phyloP scores from a whole-genome alignment of 495 filamentous ascomycete species.

The Pseudevernia furfuracea region DNA sequence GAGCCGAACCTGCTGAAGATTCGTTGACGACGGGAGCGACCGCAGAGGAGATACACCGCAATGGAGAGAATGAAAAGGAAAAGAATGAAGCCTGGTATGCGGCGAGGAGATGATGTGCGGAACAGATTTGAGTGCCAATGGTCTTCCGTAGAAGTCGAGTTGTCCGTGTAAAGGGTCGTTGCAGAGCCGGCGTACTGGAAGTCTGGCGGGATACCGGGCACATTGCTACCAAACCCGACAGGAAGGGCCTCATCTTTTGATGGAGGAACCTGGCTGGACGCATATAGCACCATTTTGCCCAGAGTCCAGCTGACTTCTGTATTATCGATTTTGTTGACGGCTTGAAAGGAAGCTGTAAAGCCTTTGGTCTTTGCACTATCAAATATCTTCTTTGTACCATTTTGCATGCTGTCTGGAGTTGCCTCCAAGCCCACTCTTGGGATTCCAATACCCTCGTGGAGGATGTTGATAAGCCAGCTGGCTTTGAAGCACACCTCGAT shows the following conservation, averaged over 20 bases:
- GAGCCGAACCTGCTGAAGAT: slow-evolving; percentile 52
- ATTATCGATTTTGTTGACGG: slow-evolving; percentile 84
- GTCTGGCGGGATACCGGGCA: slow-evolving; percentile 56
- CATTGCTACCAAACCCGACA: slow-evolving; percentile 89
- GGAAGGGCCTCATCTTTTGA: slow-evolving; percentile 51
- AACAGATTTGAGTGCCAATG: slow-evolving; percentile 70
- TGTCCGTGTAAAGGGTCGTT: slow-evolving; percentile 30
- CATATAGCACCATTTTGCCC: slow-evolving; percentile 96
- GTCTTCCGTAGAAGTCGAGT: slow-evolving; percentile 39
- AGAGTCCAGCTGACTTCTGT: slow-evolving; percentile 98
- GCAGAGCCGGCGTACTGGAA: slow-evolving; percentile 74
- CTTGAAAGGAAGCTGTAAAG: slow-evolving; percentile 81
- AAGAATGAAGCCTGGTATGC: slow-evolving; percentile 65
- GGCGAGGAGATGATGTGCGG: slow-evolving; percentile 50
- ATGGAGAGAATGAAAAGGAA: slow-evolving; percentile 67
- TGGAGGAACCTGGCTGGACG: slow-evolving; percentile 74
- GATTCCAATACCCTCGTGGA: slow-evolving; percentile 92
- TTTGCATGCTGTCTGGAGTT: slow-evolving; percentile 41
- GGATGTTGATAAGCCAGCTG: slow-evolving; percentile 91
- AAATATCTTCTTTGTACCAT: slow-evolving; percentile 67
- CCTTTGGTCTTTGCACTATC: slow-evolving; percentile 67
- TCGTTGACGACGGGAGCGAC: slow-evolving; percentile 61
- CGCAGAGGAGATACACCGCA: slow-evolving; percentile 56
- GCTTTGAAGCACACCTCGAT: slow-evolving; percentile 94
- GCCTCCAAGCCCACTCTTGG: slow-evolving; percentile 80